A percentile compares a stretch with the other conserved stretches of the same genome.
Conservation (phyloP, 805 yeast genomes). For the Suhomyces sp. region DNA sequence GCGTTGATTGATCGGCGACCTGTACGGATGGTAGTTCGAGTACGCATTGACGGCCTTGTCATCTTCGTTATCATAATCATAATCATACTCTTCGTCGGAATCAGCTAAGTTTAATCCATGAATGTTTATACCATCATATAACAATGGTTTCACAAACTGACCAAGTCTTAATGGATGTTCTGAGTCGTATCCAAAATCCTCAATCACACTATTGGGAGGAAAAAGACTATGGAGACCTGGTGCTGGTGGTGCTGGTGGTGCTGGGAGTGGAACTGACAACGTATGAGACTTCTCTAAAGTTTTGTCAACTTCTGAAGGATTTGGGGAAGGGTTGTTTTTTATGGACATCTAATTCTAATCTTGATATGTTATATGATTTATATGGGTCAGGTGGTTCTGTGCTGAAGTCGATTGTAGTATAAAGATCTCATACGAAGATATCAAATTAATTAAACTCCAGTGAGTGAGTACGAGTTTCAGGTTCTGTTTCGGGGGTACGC, state of each 20-base stretch:
- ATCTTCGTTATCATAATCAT: slow-evolving; percentile 3
- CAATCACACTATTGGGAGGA: slow-evolving; percentile 19
- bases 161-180: slow-evolving; percentile 19
- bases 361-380: not conserved
- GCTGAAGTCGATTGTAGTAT: not conserved
- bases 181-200: slow-evolving; percentile 22
- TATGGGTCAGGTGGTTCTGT: not conserved
- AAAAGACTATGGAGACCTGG: slow-evolving; percentile 5
- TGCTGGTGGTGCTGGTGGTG: slow-evolving; percentile 1
- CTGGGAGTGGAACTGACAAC: not conserved
- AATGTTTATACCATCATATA: slow-evolving; percentile 10
- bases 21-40: slow-evolving; percentile 8
- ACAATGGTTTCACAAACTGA: slow-evolving; percentile 13
- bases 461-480: not conserved
- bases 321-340: not conserved
- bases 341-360: not conserved
- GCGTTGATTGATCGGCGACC: slow-evolving; percentile 8
- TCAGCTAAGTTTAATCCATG: slow-evolving; percentile 5
- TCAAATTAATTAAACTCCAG: not conserved
- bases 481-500: not conserved
- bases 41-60: not conserved
- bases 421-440: not conserved
- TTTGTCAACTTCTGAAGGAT: not conserved
- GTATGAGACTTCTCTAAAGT: not conserved
- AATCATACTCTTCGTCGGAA: slow-evolving; percentile 7